Evolutionary conservation across 2,329 filamentous ascomycete species (phyloP), one percentile per base, ranked within the genome.

Genomic region (Tetracladium maxilliforme): DNA sequence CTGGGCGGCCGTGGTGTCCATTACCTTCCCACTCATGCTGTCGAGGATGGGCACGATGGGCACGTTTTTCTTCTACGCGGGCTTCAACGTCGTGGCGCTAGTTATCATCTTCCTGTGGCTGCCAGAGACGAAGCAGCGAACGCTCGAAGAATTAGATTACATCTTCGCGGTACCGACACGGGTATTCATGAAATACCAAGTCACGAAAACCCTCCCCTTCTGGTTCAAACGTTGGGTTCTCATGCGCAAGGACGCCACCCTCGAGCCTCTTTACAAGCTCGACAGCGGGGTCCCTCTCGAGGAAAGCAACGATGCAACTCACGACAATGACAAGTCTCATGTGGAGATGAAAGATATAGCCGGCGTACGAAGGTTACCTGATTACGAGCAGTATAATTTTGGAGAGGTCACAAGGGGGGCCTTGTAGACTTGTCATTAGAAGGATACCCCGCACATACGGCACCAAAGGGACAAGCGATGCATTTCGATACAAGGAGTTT

Each of bases 1-100:
- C 38, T 69, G 61, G 60, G 67, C 66, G 0, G 56, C 64, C 1
- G 61, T 78, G 0, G 49, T 73, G 22, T 61, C 64, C n/a, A 64
- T 79, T 25, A 75, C 69, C 0, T 71, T 73, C 38, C 70, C 70
- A 3, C 52, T 63, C 23, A 61, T 74, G 48, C 46, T 73, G 9
- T 43, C 44, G 4, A 38, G 42, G 8, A 33, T 64, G 1, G 46
- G 49, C 4, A 52, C 58, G 2, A 40, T 58, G 4, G 64, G 64
- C 3, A 56, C 64, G 1, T 70, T 70, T 35, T 52, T 56, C 3
- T 52, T 66, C 25, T 71, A 71, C 33, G 56, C 66, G 1, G 59
- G 54, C 1, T 56, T 70, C 32, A 72, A 72, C 35, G 33, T 68
- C 2, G 33, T 66, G 1, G 66, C 63, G 1, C 49, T 70, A 13